phyloP scores from a whole-genome alignment of 257 asterid genomes.

The Nicotiana noctiflora region DNA sequence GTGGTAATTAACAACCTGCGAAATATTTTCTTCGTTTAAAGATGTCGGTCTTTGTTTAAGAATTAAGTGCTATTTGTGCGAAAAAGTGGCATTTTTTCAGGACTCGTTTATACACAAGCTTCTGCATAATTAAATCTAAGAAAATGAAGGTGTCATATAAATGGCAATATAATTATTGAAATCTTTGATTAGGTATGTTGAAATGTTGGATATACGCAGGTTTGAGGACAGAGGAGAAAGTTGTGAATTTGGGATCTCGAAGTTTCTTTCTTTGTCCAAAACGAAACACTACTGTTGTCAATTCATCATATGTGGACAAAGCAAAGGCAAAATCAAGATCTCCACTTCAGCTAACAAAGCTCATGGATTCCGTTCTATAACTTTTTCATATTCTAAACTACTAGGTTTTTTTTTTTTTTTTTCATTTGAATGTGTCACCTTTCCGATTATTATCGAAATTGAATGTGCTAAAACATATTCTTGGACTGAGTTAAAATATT shows the following conservation, averaged over 20 bases:
- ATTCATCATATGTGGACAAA: background rate
- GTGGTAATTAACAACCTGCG: too few species aligned
- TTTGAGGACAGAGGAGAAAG: conserved; percentile 36
- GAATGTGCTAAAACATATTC: background rate
- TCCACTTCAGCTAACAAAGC: conserved; percentile 3
- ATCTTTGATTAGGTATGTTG: background rate
- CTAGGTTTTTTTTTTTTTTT: background rate
- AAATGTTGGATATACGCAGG: conserved; percentile 23
- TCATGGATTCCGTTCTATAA: conserved; percentile 18
- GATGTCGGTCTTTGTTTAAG: too few species aligned
- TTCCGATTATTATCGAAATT: background rate
- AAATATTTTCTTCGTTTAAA: too few species aligned
- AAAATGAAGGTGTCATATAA: background rate
- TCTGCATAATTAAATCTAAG: background rate
- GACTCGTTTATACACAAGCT: background rate
- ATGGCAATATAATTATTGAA: background rate
- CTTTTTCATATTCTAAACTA: background rate
- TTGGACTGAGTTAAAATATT: background rate
- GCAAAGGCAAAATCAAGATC: background rate
- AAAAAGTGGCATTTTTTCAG: background rate
- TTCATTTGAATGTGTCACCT: background rate
- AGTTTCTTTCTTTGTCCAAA: conserved; percentile 51
- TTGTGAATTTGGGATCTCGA: conserved; percentile 41
- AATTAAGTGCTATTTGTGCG: too few species aligned
- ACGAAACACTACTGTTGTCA: background rate